phyloP scores from a whole-genome alignment of 768 basidiomycete genomes.

The Collybia nuda region DNA sequence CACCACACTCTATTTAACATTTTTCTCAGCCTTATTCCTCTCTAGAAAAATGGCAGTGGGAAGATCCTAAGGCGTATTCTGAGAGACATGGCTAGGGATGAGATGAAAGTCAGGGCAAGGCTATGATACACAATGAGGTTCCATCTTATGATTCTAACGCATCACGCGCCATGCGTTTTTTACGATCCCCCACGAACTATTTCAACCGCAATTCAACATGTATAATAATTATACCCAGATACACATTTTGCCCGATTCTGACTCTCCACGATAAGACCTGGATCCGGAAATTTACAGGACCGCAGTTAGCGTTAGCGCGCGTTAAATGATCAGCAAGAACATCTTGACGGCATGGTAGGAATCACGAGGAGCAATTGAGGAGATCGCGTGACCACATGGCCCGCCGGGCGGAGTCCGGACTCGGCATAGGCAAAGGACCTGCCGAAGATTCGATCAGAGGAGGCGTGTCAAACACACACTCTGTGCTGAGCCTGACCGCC shows the following conservation, averaged over 20 bases:
- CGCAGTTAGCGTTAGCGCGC: too few species aligned
- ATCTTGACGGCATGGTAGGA: too few species aligned
- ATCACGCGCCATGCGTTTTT: too few species aligned
- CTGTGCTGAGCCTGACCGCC: not conserved
- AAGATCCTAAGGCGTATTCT: slow-evolving; percentile 49
- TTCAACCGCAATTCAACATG: not conserved
- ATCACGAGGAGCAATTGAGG: too few species aligned
- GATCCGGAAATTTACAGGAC: slow-evolving; percentile 8
- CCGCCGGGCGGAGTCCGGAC: too few species aligned
- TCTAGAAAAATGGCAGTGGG: slow-evolving; percentile 34
- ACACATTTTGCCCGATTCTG: too few species aligned
- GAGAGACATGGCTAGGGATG: slow-evolving; percentile 42
- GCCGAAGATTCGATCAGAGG: too few species aligned
- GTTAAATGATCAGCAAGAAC: too few species aligned
- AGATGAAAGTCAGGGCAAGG: slow-evolving; percentile 8
- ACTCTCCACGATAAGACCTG: slow-evolving; percentile 20
- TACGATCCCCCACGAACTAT: not conserved
- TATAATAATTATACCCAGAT: not conserved
- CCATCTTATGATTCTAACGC: not conserved
- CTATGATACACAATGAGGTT: slow-evolving; percentile 11
- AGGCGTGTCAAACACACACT: not conserved
- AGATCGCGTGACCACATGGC: too few species aligned
- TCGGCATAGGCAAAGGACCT: too few species aligned
- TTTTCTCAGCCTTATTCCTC: too few species aligned
- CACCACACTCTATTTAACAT: slow-evolving; percentile 30